Base-by-base conservation (phyloP, 2,329 filamentous ascomycete genomes). In the Plenodomus biglobosus region DNA sequence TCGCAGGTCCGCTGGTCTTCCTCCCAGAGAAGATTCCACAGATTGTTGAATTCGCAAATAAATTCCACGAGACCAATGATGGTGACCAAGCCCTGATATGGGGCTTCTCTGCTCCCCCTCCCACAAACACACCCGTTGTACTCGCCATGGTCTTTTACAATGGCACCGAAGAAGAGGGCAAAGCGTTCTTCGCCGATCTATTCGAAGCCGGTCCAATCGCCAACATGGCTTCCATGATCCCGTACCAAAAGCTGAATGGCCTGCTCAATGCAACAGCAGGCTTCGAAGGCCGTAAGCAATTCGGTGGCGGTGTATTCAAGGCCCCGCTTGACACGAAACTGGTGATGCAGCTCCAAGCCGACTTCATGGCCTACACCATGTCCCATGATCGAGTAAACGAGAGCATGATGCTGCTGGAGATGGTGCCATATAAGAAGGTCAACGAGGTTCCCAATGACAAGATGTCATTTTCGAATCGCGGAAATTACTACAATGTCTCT, bases 221-320 rank as follows among this genome's bases (percentile, higher is more conserved):
- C 1, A 50, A 68, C 24, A 62, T 61, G 37, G 57, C 56, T 1
- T 22, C 42, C 4, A 54, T 55, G 46, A 62, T 72, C 18, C 66
- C 71, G 0, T 74, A 73, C 46, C 48, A 51, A 16, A 53, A 60
- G 7, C 50, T 73, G 6, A 75, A 75, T 41, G 44, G 47, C 1
- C 34, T 71, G 6, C 51, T 73, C 3, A 72, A 72, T 39, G 46
- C 55, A 5, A 45, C 47, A 1, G 50, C 57, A 1, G 54, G 50
- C 15, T 68, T 64, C 40, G 75, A 74, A 1, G 72, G 70, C 6
- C 61, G 73, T 27, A 72, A 71, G 50, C 62, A 61, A 13, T 72
- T 73, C 47, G 69, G 68, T 44, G 71, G 70, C 15, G 66, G 65
- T 0, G 66, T 65, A 2, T 71, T 71, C 50, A 66, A 67, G 20